A percentile compares a stretch with the other conserved stretches of the same genome.
These are phyloP conservation scores for Starmerella tilneyi DNA, from an alignment of 805 yeast species.

Conservation along the genomic window DNA sequence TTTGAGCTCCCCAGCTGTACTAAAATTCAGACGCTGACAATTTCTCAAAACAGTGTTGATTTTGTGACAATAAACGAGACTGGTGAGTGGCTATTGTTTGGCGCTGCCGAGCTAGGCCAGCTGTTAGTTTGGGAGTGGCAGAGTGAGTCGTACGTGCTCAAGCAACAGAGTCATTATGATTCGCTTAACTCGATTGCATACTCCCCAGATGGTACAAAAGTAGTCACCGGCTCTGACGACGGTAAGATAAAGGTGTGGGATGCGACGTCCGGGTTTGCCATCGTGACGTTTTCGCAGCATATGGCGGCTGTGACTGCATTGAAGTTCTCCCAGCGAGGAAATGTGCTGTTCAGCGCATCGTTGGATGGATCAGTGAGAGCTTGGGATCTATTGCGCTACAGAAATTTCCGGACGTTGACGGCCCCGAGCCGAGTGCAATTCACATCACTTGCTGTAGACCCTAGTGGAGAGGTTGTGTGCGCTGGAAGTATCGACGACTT, in stretches of 20 bases:
- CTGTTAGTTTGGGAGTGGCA: slow-evolving; percentile 97
- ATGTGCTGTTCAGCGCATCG: slow-evolving; percentile 82
- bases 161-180: slow-evolving; percentile 97
- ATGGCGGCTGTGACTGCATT: slow-evolving; percentile 79
- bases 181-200: slow-evolving; percentile 72
- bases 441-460: slow-evolving; percentile 83
- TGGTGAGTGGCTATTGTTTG: slow-evolving; percentile 97
- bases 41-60: slow-evolving; percentile 85
- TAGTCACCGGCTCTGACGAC: slow-evolving; percentile 92
- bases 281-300: slow-evolving; percentile 86
- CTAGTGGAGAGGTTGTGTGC: slow-evolving; percentile 91
- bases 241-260: slow-evolving; percentile 98
- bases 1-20: slow-evolving; percentile 52
- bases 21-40: slow-evolving; percentile 66
- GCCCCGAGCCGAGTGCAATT: slow-evolving; percentile 84
- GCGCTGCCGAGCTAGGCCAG: slow-evolving; percentile 86
- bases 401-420: slow-evolving; percentile 91
- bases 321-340: slow-evolving; percentile 79
- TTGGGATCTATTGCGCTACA: slow-evolving; percentile 85
- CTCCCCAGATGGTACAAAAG: slow-evolving; percentile 87
- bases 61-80: slow-evolving; percentile 66
- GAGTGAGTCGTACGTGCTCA: slow-evolving; percentile 85
- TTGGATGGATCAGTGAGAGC: slow-evolving; percentile 96
- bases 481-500: slow-evolving; percentile 88
- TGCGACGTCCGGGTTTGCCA: slow-evolving; percentile 78